phyloP scores from a whole-genome alignment of 306 rosid species.

The Cucurbita ficifolia region DNA sequence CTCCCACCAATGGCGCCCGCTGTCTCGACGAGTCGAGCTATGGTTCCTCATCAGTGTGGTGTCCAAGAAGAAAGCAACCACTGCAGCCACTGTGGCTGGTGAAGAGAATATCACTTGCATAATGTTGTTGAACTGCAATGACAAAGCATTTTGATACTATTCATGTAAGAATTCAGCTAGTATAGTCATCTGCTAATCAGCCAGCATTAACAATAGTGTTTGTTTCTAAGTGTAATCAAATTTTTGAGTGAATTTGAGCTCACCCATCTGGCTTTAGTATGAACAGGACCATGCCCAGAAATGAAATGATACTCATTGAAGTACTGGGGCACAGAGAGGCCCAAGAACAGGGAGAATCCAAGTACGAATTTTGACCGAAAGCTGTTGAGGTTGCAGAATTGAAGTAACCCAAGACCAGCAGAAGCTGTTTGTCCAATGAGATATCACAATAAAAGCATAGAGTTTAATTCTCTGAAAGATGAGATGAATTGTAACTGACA shows the following conservation, averaged over 20 bases:
- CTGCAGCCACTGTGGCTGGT: constrained; percentile 54
- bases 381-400: constrained; percentile 82
- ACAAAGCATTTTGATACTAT: too few relatives aligned
- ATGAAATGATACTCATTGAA: constrained; percentile 31
- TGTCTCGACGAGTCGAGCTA: constrained; percentile 41
- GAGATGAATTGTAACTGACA: neutral
- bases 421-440: constrained; percentile 35
- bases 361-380: constrained; percentile 49
- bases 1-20: constrained; percentile 88
- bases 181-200: neutral
- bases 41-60: constrained; percentile 25
- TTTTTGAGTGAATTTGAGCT: constrained; percentile 7
- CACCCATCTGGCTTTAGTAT: constrained; percentile 44
- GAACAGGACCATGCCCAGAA: constrained; percentile 52
- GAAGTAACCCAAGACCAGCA: constrained; percentile 61
- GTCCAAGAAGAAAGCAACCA: constrained; percentile 53
- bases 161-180: neutral
- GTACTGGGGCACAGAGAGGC: constrained; percentile 66
- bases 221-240: neutral
- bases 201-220: neutral
- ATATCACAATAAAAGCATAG: neutral
- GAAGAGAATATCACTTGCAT: constrained; percentile 70
- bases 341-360: constrained; percentile 76
- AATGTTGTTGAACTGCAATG: constrained; percentile 52
- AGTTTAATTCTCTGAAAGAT: neutral